Evolutionary conservation across 768 basidiomycete species (phyloP), one percentile per base, ranked within the genome.

Genomic region (Collybia nuda): DNA sequence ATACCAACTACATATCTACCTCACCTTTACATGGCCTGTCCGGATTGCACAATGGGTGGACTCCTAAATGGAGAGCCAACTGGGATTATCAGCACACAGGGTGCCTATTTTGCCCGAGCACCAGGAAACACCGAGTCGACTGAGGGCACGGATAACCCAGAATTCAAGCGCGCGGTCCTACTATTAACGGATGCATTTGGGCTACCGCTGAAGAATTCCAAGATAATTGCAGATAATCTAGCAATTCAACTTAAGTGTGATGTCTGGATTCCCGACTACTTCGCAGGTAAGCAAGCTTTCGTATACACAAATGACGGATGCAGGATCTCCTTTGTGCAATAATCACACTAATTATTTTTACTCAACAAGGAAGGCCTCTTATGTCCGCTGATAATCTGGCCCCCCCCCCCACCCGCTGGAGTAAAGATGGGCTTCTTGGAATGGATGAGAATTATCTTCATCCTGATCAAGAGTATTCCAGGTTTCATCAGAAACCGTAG

Each of bases 211-310:
- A 61, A 69, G 29, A 84, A 85, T 55, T 70, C 66, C 53, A 82
- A 80, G 56, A 71, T 87, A 50, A 67, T 85, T 5, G 82, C 83
- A 1, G 83, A 86, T 62, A 65, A 70, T 22, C 59, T 84, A 19
- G 72, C 82, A 6, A 64, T 73, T 49, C 56, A 64, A 15, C 57
- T 85, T 23, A 64, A 69, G 15, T 80, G 82, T 53, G 84, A 86
- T 56, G 82, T 84, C 15, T 86, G 80, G 77, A 70, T 82, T 15
- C 84, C 84, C 7, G 82, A 86, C 64, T 62, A 81, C 42, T 86
- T 84, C 56, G 61, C 70, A 52, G 84, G 83, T 79, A 47, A 40
- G 67, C 58, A 29, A 40, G 28, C 1, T 41, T 29, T 53, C 56
- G 15, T 21, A 12, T 12, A 41, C 36, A 21, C 17, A 24, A 40